These are phyloP conservation scores for Sclerotinia subarctica DNA, from an alignment of 2,329 filamentous ascomycete species.

Conservation along the genomic window DNA sequence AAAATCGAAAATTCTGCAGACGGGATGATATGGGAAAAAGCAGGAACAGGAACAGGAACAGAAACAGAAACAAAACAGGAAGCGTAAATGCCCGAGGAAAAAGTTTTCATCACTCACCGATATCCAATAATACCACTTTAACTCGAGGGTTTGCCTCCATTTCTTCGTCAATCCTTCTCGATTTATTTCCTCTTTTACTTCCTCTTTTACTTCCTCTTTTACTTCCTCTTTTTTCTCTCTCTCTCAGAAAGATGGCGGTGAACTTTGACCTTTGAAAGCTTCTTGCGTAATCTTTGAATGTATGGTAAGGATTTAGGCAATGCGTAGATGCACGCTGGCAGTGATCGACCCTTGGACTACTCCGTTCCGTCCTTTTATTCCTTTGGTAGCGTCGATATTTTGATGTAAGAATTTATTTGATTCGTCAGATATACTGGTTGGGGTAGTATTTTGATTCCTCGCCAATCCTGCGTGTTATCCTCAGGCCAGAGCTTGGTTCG, in stretches of 20 bases:
- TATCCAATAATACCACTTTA: slow-evolving; percentile 37
- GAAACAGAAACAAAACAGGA: background rate
- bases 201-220: too few relatives aligned
- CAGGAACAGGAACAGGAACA: background rate
- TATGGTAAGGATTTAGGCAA: background rate
- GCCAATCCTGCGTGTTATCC: background rate
- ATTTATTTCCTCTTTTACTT: background rate
- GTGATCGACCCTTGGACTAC: slow-evolving; percentile 3
- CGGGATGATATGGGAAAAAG: background rate
- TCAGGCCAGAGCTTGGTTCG: background rate
- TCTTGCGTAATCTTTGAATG: slow-evolving; percentile 5
- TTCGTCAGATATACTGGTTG: background rate
- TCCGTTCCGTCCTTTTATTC: background rate
- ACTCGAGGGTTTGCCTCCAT: slow-evolving; percentile 11
- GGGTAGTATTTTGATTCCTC: background rate
- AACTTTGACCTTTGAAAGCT: background rate
- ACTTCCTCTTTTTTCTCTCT: too few relatives aligned
- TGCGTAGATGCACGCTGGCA: slow-evolving; percentile 13
- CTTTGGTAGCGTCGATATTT: background rate
- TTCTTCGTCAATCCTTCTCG: background rate
- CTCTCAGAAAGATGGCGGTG: slow-evolving; percentile 19
- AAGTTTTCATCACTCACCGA: slow-evolving; percentile 32
- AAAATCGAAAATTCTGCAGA: slow-evolving; percentile 11
- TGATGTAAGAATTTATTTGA: background rate
- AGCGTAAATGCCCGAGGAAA: background rate